Percentiles rank a stretch among this genome's conserved stretches.
Evolutionary conservation across 2,329 filamentous ascomycete genomes (phyloP).

Genomic region (Meredithiella fracta): DNA sequence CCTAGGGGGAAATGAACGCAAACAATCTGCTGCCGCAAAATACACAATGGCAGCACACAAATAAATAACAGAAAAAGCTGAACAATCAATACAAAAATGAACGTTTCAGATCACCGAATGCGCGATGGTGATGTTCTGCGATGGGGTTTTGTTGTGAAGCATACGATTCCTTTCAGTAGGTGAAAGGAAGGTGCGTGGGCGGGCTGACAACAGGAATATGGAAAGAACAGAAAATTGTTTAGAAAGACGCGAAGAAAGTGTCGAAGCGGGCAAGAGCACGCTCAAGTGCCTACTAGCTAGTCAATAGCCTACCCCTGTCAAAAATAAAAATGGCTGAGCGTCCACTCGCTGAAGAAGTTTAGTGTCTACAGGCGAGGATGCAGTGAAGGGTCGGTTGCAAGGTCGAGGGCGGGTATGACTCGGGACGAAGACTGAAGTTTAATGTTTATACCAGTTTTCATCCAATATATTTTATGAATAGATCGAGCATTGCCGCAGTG

Average conservation of each 20-base stretch:
- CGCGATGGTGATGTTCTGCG: background rate
- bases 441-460: too few relatives aligned
- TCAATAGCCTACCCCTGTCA: too few relatives aligned
- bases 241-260: background rate
- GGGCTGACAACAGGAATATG: background rate
- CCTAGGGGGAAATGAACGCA: background rate
- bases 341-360: background rate
- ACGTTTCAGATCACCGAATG: background rate
- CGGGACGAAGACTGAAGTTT: background rate
- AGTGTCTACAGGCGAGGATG: background rate
- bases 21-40: background rate
- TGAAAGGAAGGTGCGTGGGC: background rate
- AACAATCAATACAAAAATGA: background rate
- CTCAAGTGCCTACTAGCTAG: background rate
- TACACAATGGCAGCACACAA: background rate
- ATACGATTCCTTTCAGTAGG: background rate
- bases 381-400: background rate
- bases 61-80: background rate
- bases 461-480: too few relatives aligned
- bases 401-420: background rate
- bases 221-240: slow-evolving; percentile 2
- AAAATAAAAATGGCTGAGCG: too few relatives aligned
- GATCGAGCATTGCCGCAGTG: too few relatives aligned
- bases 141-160: background rate
- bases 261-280: background rate